Evolutionary conservation across 164 flowering plant genomes (phyloP).

Genomic region (Vitis riparia): DNA sequence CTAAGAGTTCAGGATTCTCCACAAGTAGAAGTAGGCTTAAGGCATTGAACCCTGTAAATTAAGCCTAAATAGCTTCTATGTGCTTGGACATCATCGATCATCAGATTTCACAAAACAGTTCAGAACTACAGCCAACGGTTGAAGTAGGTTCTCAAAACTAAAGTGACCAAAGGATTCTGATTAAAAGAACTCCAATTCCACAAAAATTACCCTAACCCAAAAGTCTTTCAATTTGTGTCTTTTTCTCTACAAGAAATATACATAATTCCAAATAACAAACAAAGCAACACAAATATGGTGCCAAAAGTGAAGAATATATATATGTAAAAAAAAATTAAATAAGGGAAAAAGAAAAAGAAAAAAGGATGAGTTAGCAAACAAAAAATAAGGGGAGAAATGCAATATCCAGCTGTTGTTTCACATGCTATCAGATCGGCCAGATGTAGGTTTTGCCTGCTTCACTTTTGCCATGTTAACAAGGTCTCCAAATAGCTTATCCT

Average conservation of each 20-base stretch:
- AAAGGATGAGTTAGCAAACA: conserved; percentile 13
- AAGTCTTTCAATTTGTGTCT: background rate
- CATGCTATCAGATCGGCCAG: conserved; percentile 65
- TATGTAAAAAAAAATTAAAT: conserved; percentile 12
- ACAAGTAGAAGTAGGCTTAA: no score
- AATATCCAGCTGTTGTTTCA: conserved; percentile 26
- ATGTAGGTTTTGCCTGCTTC: conserved; percentile 52
- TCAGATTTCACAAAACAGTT: background rate
- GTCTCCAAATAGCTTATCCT: conserved; percentile 94
- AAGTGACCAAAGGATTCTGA: background rate
- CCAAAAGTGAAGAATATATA: conserved; percentile 7
- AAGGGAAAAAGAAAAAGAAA: conserved; percentile 4
- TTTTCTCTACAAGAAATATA: conserved; percentile 40
- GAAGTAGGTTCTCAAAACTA: background rate
- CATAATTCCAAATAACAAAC: conserved; percentile 24
- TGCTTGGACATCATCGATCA: background rate
- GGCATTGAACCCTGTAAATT: no score
- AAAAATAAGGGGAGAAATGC: conserved; percentile 10
- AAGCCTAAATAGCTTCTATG: no score
- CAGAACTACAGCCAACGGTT: background rate
- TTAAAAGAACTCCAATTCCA: background rate
- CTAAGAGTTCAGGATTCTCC: background rate
- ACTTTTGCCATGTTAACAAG: conserved; percentile 82
- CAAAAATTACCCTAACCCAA: conserved; percentile 12
- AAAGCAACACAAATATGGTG: conserved; percentile 10